Evolutionary conservation across 306 rosid species (phyloP), one percentile per base, ranked within the genome.

Genomic region (Alnus glutinosa): DNA sequence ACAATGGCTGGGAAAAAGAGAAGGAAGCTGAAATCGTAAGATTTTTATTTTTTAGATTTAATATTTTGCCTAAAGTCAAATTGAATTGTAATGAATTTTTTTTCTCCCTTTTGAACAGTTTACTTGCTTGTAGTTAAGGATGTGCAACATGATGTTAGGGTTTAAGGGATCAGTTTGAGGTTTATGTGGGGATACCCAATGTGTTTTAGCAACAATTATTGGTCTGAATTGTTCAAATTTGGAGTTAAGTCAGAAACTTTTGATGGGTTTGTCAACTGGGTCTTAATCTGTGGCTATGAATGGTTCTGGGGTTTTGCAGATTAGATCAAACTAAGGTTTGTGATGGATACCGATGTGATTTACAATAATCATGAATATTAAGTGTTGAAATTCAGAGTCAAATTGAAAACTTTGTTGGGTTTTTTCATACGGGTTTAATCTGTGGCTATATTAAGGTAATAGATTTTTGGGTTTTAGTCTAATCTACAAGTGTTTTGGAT

Each of bases 1-100:
- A 52, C 37, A 36, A 90, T 92, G 97, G 79, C 89, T 8, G 88
- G 93, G 69, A 89, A 84, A 81, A 89, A 78, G 84, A 89, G 79
- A 70, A 80, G 88, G 80, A 89, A 83, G 83, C 77, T 88, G 80
- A 92, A 89, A 79, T 78, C 85, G 96, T 90, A 84, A 90, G 97
- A 76, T 18, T 49, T 48, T 57, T 19, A 37, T 9, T 74, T 28
- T 69, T 39, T 51, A 16, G 8, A 32, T 13, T 55, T 59, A 13
- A 19, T 55, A 15, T 47, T 72, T 10, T 18, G 70, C 10, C 19
- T n/a, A 7, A 50, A 48, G 32, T 68, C 73, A 55, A 49, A 37
- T 69, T 68, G 79, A 46, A 62, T 48, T 48, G 1, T 58, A 4
- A 49, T 30, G 7, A 13, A 32, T 42, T 57, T n/a, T 18, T 15